Base-by-base conservation (phyloP, 192 early-diverging fungal species). In the Podila horticola region DNA sequence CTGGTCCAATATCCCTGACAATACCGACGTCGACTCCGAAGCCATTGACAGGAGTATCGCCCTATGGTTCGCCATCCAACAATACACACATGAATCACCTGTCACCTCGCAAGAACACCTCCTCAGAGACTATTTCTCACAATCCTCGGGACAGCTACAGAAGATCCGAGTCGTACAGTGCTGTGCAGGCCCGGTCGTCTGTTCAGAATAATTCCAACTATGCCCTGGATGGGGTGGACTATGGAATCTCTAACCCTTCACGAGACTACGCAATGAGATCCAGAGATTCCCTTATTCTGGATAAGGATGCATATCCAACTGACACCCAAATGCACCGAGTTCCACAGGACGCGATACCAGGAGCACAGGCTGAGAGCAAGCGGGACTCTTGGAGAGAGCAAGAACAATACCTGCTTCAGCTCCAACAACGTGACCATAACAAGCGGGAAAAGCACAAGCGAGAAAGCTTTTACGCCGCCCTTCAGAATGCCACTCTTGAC, bases 381-480 rank as follows among this genome's bases (percentile, higher is more conserved):
- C 34, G 26, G 15, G 62, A 69, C 22, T 48, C 49, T 22, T 69
- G 67, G 67, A 48, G 58, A 22, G 69, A 77, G 5, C 69, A 71
- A 62, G 75, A 79, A 2, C 69, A 79, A 26, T 33, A 67, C 24
- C n/a, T 60, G 7, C 19, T 31, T 4, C 69, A 71, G 24, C 12
- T 28, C 2, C 59, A 66, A 33, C 62, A 69, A n/a, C 67, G 41
- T 4, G 55, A 69, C 15, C 62, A 31, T 15, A 59, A 41, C 50
- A 67, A 24, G 1, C 70, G 71, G 8, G 77, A 81, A 34, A 81
- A 81, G 34, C 77, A 81, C 36, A 72, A 81, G 28, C 70, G 77
- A 10, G 77, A 81, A 24, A 81, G 77, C 28, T 81, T 73, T 52
- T 81, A 72, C 29, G 77, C 77, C 15, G 66, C 77, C 11, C 66